Evolutionary conservation across 495 filamentous ascomycete genomes (phyloP), one percentile per base, ranked within the genome.

Genomic region (Neurospora sp.): DNA sequence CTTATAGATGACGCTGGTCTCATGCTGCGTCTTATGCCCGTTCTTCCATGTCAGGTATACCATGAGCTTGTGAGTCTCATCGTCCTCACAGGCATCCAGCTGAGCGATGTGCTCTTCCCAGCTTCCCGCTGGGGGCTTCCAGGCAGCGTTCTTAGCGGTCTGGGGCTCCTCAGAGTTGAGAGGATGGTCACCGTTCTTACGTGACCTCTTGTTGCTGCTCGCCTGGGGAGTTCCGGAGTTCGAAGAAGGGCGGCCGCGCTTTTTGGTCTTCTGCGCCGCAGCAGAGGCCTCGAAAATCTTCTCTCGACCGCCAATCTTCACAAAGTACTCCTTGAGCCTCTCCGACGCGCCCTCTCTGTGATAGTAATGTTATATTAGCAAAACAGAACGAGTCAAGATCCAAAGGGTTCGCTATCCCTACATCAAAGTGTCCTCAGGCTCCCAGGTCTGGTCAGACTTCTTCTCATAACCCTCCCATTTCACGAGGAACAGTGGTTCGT

Each of bases 401-500:
- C 31, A 11, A 16, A 40, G 0, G 8, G 4, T 14, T 72, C 44
- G 38, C 16, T 7, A 66, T 18, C 77, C 81, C 68, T 79, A 88
- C 87, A 72, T 81, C 72, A 89, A 80, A 71, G 89, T 88, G 41
- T 86, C 86, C 71, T 90, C 87, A 0, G 87, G 85, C 74, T 90
- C 88, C 88, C 88, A 90, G 0, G 88, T 90, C 78, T 83, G 78
- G 73, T 90, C 88, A 0, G 82, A 78, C 72, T 87, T 86, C 66
- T 87, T 86, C 22, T 89, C 87, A 71, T 87, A 90, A 2, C 88
- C 88, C 72, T 89, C 87, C 88, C 88, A 90, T 73, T 90, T 90
- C 37, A 90, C 85, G 40, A 86, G 81, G 72, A 85, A 88, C 40
- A 81, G 82, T 0, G 87, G 72, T 42, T 81, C 70, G 16, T 82